Conservation (phyloP, 2,329 filamentous ascomycete species). For the Achaetomium macrosporum region DNA sequence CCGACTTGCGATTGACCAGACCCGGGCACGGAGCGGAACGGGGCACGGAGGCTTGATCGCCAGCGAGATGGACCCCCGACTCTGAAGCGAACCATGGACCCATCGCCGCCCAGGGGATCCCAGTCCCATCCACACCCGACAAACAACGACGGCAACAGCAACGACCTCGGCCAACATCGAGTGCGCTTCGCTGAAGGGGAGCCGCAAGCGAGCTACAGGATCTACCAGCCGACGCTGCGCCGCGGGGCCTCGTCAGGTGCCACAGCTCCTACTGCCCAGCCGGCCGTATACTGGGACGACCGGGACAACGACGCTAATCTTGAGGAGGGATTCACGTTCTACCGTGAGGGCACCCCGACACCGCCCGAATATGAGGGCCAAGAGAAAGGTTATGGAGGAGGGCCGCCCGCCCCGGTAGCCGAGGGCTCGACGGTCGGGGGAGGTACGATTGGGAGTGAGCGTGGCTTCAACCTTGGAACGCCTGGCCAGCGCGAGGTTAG, state of each 20-base stretch:
- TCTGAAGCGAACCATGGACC: constrained; percentile 17
- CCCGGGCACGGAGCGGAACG: not conserved
- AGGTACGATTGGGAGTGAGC: constrained; percentile 8
- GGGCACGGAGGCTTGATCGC: not conserved
- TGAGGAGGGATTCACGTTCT: constrained; percentile 34
- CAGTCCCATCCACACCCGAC: constrained; percentile 5
- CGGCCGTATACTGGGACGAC: constrained; percentile 28
- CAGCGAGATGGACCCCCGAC: constrained; percentile 18
- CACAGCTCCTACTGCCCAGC: constrained; percentile 7
- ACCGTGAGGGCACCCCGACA: constrained; percentile 36
- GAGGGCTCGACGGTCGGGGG: constrained; percentile 14
- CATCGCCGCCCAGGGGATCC: constrained; percentile 17
- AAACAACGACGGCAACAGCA: not conserved
- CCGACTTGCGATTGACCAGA: not conserved
- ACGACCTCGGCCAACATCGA: constrained; percentile 2
- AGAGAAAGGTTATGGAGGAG: constrained; percentile 24
- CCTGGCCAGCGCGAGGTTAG: not conserved
- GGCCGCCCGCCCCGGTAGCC: constrained; percentile 20
- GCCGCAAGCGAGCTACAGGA: constrained; percentile 7
- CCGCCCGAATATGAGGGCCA: constrained; percentile 22
- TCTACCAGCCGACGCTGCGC: not conserved
- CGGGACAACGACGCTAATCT: constrained; percentile 20
- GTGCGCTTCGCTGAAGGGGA: constrained; percentile 23
- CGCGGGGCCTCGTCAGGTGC: not conserved
- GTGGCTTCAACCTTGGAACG: constrained; percentile 1